Conservation (phyloP, 208 protist species). For the Acanthamoeba healyi region DNA sequence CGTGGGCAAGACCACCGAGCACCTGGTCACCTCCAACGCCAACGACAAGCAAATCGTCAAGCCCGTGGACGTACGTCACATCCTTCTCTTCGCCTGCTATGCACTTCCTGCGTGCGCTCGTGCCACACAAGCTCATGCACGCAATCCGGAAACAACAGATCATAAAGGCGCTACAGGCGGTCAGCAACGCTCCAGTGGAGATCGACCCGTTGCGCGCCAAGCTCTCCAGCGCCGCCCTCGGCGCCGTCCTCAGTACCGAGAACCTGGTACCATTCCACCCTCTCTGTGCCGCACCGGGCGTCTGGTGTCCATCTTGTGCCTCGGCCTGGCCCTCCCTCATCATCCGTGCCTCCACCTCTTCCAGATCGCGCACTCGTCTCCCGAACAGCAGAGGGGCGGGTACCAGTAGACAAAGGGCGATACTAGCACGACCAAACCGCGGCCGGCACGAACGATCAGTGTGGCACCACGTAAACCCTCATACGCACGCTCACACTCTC, state of each 20-base stretch:
- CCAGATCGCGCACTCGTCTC: neutral
- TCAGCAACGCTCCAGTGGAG: conserved; percentile 7
- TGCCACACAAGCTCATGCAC: too few relatives aligned
- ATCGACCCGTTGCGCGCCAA: neutral
- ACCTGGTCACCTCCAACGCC: neutral
- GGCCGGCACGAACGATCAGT: too few relatives aligned
- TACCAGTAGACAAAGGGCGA: neutral
- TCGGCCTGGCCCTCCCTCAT: neutral
- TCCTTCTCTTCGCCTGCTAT: too few relatives aligned
- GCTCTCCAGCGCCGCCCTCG: conserved; percentile 15
- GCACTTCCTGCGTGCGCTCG: too few relatives aligned
- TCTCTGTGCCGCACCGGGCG: too few relatives aligned
- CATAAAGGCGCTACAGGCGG: neutral
- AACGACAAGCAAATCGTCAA: conserved; percentile 2
- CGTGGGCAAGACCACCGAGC: conserved; percentile 16
- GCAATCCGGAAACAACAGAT: too few relatives aligned
- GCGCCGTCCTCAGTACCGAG: neutral
- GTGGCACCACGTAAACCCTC: too few relatives aligned
- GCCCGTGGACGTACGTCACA: neutral
- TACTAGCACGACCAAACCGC: too few relatives aligned
- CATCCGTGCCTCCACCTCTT: too few relatives aligned
- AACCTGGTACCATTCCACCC: neutral
- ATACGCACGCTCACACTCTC: neutral
- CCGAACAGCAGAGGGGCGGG: neutral
- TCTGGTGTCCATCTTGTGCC: too few relatives aligned